Base-by-base conservation (phyloP, 148 eudicot genomes). In the Mesembryanthemum crystallinum region DNA sequence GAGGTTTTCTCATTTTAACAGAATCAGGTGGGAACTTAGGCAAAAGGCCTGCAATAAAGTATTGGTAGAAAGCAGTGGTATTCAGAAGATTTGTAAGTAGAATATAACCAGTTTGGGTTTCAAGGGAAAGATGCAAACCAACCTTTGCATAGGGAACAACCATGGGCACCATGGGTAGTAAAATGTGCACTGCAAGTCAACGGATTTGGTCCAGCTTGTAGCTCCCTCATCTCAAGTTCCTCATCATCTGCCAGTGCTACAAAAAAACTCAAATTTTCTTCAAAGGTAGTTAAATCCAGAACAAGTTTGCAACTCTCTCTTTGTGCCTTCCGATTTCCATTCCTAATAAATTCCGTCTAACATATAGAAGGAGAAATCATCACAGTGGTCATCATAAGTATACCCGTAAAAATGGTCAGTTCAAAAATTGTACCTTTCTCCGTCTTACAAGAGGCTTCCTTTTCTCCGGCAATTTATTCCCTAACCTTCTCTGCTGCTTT, bases 101-200 rank as follows among this genome's bases (percentile, higher is more conserved):
- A 14, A 49, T 64, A 57, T 12, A 55, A 52, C 3, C 24, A 76
- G 62, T 64, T 27, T 25, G 5, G 35, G 29, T 17, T 1, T 29
- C 64, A 27, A 45, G 14, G 49, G 27, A 25, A 43, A 11, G 28
- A 47, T 8, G 20, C 4, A 63, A 73, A 47, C 84, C 75, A 73
- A 95, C 99, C 97, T 95, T 92, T 95, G 87, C 99, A 95, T 64
- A 95, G 90, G 73, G 97, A 86, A 86, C 99, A 95, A 21, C 91
- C 83, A 80, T 82, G 87, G 68, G 79, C 76, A 65, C 86, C 88
- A 86, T 77, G 86, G 76, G 77, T 80, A 45, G 88, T 76, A 54
- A 92, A 87, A 85, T 95, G 97, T 67, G 86, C 87, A 73, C 86
- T 85, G 83, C 98, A 90, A 32, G 88, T 83, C 37, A 83, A 67